Conservation (phyloP, 2,329 filamentous ascomycete species). For the Endocalyx cinctus region DNA sequence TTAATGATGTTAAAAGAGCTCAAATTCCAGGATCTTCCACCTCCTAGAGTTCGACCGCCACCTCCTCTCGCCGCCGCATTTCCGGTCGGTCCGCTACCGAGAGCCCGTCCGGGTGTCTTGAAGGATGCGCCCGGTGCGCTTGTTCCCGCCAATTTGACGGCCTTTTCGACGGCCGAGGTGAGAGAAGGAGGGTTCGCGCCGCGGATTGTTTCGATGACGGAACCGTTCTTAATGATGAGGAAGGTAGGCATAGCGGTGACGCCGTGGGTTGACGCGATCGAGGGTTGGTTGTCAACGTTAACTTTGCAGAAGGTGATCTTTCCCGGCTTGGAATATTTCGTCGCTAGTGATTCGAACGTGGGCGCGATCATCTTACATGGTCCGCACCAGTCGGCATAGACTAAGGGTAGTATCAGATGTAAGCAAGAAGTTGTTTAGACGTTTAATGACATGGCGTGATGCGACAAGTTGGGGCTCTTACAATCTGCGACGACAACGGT, state of each 20-base stretch:
- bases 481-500: constrained; percentile 86
- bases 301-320: constrained; percentile 88
- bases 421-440: constrained; percentile 8
- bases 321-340: constrained; percentile 73
- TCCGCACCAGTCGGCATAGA: constrained; percentile 93
- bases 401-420: constrained; percentile 43
- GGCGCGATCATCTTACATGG: constrained; percentile 92
- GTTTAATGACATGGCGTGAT: constrained; percentile 11
- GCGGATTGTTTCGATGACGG: constrained; percentile 68
- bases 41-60: constrained; percentile 13
- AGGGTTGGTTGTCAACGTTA: constrained; percentile 78
- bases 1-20: constrained; percentile 44
- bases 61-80: constrained; percentile 10
- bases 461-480: constrained; percentile 44
- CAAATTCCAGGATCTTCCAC: constrained; percentile 20
- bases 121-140: constrained; percentile 45
- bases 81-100: constrained; percentile 38
- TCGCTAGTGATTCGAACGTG: constrained; percentile 77
- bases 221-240: constrained; percentile 76
- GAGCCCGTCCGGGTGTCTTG: constrained; percentile 50
- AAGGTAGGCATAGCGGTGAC: constrained; percentile 93
- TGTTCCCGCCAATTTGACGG: constrained; percentile 48
- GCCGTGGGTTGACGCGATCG: constrained; percentile 71
- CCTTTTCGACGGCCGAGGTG: constrained; percentile 67
- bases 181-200: constrained; percentile 78